Evolutionary conservation across 257 asterid genomes (phyloP).

Genomic region (Primulina eburnea): DNA sequence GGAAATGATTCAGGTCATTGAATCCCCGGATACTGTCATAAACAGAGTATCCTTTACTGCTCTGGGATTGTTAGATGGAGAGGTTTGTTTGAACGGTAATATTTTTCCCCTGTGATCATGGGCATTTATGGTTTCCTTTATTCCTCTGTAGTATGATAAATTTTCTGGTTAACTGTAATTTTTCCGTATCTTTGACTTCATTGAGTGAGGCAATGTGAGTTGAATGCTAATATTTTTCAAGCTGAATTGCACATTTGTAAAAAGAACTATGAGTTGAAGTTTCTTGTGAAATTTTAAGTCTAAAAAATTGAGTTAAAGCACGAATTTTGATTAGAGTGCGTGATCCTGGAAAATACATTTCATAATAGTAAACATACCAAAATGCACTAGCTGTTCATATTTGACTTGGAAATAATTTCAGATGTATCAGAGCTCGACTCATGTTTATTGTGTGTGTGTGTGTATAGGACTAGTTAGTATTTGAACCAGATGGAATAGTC

Average conservation of each 20-base stretch:
- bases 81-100: slow-evolving; percentile 75
- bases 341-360: too few species aligned
- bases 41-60: slow-evolving; percentile 67
- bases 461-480: background rate
- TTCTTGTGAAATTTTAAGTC: too few species aligned
- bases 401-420: background rate
- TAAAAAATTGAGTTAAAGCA: background rate
- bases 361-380: too few species aligned
- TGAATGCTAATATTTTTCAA: background rate
- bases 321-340: background rate
- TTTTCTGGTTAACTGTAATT: background rate
- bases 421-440: background rate
- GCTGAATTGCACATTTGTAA: background rate
- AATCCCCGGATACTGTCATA: slow-evolving; percentile 70
- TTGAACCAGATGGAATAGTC: background rate
- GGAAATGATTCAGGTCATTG: slow-evolving; percentile 87
- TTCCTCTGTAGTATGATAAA: background rate
- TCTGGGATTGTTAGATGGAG: slow-evolving; percentile 76
- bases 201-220: background rate
- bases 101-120: background rate
- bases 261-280: background rate
- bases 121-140: background rate
- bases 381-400: too few species aligned
- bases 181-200: background rate
- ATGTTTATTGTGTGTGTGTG: background rate